Conservation (phyloP, 1,284 basidiomycete species). For the Irpex sp. region DNA sequence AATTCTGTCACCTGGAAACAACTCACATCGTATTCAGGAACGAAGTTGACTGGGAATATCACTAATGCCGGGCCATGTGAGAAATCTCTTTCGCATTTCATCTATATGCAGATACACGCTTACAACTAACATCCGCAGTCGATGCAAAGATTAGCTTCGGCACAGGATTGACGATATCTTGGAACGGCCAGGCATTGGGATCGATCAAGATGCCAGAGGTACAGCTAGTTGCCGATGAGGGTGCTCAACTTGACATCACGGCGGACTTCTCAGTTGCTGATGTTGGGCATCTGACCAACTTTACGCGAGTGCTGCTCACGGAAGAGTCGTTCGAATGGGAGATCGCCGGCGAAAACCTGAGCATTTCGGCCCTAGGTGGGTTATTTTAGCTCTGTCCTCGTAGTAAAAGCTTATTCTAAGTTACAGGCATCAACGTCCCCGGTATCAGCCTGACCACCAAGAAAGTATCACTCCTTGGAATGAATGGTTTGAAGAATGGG, state of each 20-base stretch:
- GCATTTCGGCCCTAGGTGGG: constrained; percentile 54
- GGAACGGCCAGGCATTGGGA: constrained; percentile 60
- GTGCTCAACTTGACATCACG: constrained; percentile 54
- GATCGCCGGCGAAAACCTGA: constrained; percentile 67
- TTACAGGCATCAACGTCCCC: constrained; percentile 51
- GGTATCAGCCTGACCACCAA: constrained; percentile 55
- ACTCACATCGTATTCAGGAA: constrained; percentile 32
- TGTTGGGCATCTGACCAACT: constrained; percentile 57
- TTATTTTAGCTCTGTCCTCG: background rate
- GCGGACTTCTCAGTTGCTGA: constrained; percentile 62
- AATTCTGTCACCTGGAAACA: background rate
- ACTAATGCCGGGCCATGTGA: constrained; percentile 74
- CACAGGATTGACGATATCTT: constrained; percentile 59
- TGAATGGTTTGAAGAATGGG: constrained; percentile 65
- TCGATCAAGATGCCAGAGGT: constrained; percentile 63
- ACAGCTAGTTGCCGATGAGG: constrained; percentile 55
- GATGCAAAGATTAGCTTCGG: constrained; percentile 71
- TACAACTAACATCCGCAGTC: constrained; percentile 36
- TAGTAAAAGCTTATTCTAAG: background rate
- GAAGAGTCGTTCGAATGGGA: constrained; percentile 73
- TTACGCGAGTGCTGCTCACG: constrained; percentile 66
- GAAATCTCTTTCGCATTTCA: constrained; percentile 20
- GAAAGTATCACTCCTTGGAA: constrained; percentile 66
- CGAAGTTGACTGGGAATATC: constrained; percentile 62
- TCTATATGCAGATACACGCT: background rate